Evolutionary conservation across 306 rosid species (phyloP).

Genomic region (Citrullus mucosospermus): DNA sequence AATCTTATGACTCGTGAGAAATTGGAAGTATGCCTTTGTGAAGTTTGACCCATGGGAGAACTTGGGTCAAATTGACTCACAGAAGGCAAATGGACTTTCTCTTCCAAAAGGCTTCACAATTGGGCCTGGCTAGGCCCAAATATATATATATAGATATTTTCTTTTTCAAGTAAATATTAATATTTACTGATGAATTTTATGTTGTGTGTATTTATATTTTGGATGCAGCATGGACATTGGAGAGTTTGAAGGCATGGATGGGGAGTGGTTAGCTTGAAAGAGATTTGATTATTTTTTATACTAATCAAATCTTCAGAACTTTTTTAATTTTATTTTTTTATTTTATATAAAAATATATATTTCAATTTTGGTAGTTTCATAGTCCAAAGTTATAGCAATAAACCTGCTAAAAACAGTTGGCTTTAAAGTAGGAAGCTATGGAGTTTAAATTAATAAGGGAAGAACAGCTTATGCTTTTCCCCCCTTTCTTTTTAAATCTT

Average conservation of each 20-base stretch:
- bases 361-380: constrained; percentile 11
- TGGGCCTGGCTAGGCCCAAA: background rate
- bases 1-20: background rate
- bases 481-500: background rate
- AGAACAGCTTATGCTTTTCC: background rate
- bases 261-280: constrained; percentile 74
- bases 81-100: background rate
- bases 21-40: background rate
- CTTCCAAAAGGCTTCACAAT: background rate
- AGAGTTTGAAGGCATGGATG: constrained; percentile 81
- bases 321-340: constrained; percentile 3
- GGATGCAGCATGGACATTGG: constrained; percentile 75
- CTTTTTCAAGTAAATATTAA: background rate
- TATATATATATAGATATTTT: too few relatives aligned
- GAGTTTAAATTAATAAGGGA: background rate
- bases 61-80: background rate
- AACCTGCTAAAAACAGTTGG: constrained; percentile 6
- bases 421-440: background rate
- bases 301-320: constrained; percentile 23
- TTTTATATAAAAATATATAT: background rate
- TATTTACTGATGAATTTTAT: background rate
- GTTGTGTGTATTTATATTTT: background rate
- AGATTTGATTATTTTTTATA: constrained; percentile 24
- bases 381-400: constrained; percentile 16
- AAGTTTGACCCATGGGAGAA: background rate